These are phyloP conservation scores for Neobulgaria alba DNA, from an alignment of 2,329 filamentous ascomycete species.

Conservation along the genomic window DNA sequence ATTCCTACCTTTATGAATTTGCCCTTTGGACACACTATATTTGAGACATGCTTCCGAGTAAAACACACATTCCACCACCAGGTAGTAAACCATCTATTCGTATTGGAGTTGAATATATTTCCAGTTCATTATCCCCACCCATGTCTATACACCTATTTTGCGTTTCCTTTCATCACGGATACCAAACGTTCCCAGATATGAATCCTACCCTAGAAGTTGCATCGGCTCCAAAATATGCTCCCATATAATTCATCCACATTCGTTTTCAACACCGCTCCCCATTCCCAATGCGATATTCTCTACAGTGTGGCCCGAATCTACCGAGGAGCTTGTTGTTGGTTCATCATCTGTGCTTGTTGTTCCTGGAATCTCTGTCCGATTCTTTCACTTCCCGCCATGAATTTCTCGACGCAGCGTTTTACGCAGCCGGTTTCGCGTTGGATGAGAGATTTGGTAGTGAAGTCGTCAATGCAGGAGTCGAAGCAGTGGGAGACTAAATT, in stretches of 20 bases:
- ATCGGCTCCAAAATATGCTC: background rate
- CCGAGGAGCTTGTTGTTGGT: conserved; percentile 24
- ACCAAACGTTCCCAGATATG: background rate
- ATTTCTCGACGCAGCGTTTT: conserved; percentile 91
- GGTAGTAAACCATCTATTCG: too few relatives aligned
- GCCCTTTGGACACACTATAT: too few relatives aligned
- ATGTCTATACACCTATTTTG: background rate
- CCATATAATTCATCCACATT: background rate
- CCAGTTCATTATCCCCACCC: background rate
- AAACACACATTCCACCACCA: too few relatives aligned
- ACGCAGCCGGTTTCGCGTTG: conserved; percentile 86
- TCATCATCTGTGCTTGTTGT: conserved; percentile 52
- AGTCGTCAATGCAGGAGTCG: conserved; percentile 94
- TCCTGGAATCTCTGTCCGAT: conserved; percentile 84
- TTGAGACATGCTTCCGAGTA: too few relatives aligned
- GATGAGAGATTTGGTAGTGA: conserved; percentile 91
- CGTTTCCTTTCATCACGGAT: background rate
- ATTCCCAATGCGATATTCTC: background rate
- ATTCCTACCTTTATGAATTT: too few relatives aligned
- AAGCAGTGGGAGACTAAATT: conserved; percentile 84
- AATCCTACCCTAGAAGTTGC: background rate
- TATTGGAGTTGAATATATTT: background rate
- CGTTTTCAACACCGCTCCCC: background rate
- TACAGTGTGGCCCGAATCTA: conserved; percentile 8
- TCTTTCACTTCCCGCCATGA: conserved; percentile 83